Percentiles rank a stretch among this genome's conserved stretches.
phyloP scores from a whole-genome alignment of 805 yeast species.

The Barnettozyma salicaria region DNA sequence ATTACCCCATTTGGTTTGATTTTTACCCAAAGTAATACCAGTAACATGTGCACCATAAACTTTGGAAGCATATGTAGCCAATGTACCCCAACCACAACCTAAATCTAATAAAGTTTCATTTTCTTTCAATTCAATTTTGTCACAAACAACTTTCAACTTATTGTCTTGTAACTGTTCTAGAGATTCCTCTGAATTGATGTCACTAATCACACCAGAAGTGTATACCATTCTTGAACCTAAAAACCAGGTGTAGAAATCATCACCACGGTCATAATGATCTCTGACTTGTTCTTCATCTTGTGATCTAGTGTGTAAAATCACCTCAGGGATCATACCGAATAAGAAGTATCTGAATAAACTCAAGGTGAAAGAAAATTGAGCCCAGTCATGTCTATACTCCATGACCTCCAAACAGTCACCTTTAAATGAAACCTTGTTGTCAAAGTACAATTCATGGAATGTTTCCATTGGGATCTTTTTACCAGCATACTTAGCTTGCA shows the following conservation, averaged over 20 bases:
- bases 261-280: constrained; percentile 94
- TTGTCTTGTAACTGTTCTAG: constrained; percentile 82
- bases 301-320: constrained; percentile 82
- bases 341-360: constrained; percentile 74
- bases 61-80: constrained; percentile 77
- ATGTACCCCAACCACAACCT: constrained; percentile 97
- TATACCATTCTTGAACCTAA: constrained; percentile 92
- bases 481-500: constrained; percentile 66
- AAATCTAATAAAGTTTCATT: constrained; percentile 77
- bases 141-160: constrained; percentile 81
- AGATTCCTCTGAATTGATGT: constrained; percentile 64
- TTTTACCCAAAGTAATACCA: constrained; percentile 83
- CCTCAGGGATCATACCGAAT: constrained; percentile 88
- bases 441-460: constrained; percentile 83
- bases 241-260: constrained; percentile 91
- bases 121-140: constrained; percentile 65
- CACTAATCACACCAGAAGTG: constrained; percentile 79
- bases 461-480: constrained; percentile 87
- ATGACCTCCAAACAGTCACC: constrained; percentile 80
- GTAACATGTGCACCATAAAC: constrained; percentile 82
- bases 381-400: constrained; percentile 92
- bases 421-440: constrained; percentile 75
- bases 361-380: constrained; percentile 69
- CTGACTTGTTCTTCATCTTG: constrained; percentile 97
- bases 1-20: constrained; percentile 90